Evolutionary conservation across 805 yeast genomes (phyloP), one percentile per base, ranked within the genome.

Genomic region (Cyberlindnera xishuangbannaensis): DNA sequence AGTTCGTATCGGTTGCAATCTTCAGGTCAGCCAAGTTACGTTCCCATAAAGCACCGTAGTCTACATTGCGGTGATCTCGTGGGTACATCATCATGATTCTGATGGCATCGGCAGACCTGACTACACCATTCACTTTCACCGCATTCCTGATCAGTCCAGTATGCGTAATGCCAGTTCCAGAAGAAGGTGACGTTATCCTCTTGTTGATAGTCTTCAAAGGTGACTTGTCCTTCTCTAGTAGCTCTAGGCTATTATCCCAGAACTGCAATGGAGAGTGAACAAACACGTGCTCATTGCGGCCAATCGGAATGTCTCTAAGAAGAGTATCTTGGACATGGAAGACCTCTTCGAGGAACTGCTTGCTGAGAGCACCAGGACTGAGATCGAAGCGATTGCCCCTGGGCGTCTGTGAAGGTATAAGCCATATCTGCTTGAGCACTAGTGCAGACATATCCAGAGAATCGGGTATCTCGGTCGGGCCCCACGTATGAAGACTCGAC

Each of bases 251-350:
- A 41, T 62, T 59, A 23, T 58, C 48, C 77, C 78, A 72, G 33
- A 56, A 58, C 11, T 55, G 55, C 4, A 71, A 50, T 0, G 75
- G 71, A 0, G 75, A 60, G 37, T 60, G 61, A 7, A 67, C 15
- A 13, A 37, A 42, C 5, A 44, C 34, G 3, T 36, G 17, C 5
- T 29, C 39, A 5, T 30, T 16, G 11, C 17, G 12, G 9, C 8
- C 9, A 11, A 21, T 19, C 12, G 39, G 32, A 15, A 51, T 36
- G 5, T 53, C 62, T 2, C 41, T 27, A 6, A 58, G 39, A 8
- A 67, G 40, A 9, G 33, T 39, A 2, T 50, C 33, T 43, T 70
- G 73, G 3, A 67, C 31, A 0, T 48, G 42, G 22, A 64, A 41
- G 1, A 59, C 54, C 7, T 65, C 58, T 4, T 55, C 16, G 5